phyloP scores from a whole-genome alignment of 345 rosid genomes.

The Eutrema yunnanense region DNA sequence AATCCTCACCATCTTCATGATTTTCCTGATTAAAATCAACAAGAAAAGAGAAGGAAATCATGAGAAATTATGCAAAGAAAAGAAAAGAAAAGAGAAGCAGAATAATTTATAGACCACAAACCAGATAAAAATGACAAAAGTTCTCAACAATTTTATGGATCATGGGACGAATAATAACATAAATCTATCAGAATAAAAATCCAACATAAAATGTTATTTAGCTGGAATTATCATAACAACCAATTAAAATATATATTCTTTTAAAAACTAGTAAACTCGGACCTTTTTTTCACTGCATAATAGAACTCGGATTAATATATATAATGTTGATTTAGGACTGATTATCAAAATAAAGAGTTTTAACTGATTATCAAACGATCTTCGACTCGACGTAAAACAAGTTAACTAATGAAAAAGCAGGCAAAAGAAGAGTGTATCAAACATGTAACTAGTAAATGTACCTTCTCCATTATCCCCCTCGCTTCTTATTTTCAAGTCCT shows the following conservation, averaged over 20 bases:
- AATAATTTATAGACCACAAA: not conserved
- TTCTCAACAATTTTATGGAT: not conserved
- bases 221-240: not conserved
- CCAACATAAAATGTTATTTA: not conserved
- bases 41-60: not conserved
- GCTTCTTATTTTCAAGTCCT: not conserved
- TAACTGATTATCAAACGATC: not conserved
- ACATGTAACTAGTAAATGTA: not conserved
- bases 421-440: not conserved
- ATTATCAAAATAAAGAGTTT: not conserved
- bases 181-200: not conserved
- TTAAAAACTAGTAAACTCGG: not conserved
- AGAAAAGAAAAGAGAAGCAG: not conserved
- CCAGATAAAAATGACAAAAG: not conserved
- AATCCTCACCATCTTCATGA: slow-evolving; percentile 42
- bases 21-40: slow-evolving; percentile 32
- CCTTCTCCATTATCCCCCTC: slow-evolving; percentile 3
- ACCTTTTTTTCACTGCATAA: not conserved
- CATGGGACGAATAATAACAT: not conserved
- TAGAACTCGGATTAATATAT: not conserved
- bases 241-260: not conserved
- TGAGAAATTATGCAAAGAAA: not conserved
- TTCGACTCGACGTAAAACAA: not conserved
- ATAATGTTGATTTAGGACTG: not conserved
- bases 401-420: not conserved